Conservation (phyloP, 179 eudicot species). For the Amaranthus tricolor region DNA sequence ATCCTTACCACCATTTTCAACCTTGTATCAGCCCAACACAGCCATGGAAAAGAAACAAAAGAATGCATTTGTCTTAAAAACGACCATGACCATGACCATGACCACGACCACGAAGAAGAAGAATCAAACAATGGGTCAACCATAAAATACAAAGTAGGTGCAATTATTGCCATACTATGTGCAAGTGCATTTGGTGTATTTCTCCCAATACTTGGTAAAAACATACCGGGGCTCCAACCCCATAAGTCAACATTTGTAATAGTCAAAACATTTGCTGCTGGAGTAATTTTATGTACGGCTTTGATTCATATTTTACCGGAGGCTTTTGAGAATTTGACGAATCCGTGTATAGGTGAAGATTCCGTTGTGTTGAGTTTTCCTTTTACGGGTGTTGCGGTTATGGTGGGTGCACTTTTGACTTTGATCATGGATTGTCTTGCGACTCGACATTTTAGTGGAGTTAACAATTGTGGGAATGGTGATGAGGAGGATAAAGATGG, state of each 20-base stretch:
- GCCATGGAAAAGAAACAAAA: too few relatives aligned
- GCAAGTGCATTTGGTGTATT: slow-evolving; percentile 53
- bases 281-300: slow-evolving; percentile 58
- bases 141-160: slow-evolving; percentile 19
- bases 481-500: slow-evolving; percentile 33
- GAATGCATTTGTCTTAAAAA: slow-evolving; percentile 26
- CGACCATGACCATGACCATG: background rate
- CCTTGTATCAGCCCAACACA: background rate
- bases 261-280: slow-evolving; percentile 68
- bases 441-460: slow-evolving; percentile 38
- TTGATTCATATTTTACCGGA: slow-evolving; percentile 68
- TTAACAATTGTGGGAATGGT: slow-evolving; percentile 24
- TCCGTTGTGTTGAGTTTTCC: slow-evolving; percentile 49
- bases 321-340: slow-evolving; percentile 43
- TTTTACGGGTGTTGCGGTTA: slow-evolving; percentile 51
- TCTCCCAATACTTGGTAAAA: slow-evolving; percentile 50
- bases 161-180: slow-evolving; percentile 33
- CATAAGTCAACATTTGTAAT: slow-evolving; percentile 52
- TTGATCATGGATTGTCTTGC: slow-evolving; percentile 59
- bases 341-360: slow-evolving; percentile 42
- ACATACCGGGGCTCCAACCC: slow-evolving; percentile 33
- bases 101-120: background rate
- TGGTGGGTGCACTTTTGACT: slow-evolving; percentile 56
- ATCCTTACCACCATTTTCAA: background rate
- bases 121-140: background rate